These are phyloP conservation scores for Maudiozyma barnettii DNA, from an alignment of 805 yeast species.

Conservation along the genomic window DNA sequence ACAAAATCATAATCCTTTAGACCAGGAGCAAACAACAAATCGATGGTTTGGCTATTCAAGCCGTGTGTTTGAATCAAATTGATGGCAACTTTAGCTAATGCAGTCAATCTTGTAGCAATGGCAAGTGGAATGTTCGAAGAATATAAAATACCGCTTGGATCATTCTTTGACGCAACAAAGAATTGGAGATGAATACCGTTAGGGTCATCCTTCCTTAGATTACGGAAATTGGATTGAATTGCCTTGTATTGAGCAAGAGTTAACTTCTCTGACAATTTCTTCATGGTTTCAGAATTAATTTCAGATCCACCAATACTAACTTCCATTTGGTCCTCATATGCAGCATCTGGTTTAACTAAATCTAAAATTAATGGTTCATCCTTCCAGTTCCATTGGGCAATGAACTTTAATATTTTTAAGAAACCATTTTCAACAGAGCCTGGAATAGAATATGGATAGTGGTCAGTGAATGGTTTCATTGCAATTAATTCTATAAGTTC, in stretches of 20 bases:
- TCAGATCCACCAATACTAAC: slow-evolving; percentile 24
- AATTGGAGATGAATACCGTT: slow-evolving; percentile 68
- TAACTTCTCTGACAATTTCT: slow-evolving; percentile 50
- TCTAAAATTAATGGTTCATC: slow-evolving; percentile 79
- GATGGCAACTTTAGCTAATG: slow-evolving; percentile 69
- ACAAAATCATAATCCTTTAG: slow-evolving; percentile 77
- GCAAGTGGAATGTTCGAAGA: slow-evolving; percentile 57
- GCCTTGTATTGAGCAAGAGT: slow-evolving; percentile 52
- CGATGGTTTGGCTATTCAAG: slow-evolving; percentile 34
- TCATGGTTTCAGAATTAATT: slow-evolving; percentile 29
- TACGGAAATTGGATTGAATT: slow-evolving; percentile 55
- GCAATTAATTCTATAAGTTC: slow-evolving; percentile 78
- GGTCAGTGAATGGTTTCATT: slow-evolving; percentile 74
- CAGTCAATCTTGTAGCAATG: slow-evolving; percentile 80
- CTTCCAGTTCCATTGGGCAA: slow-evolving; percentile 90
- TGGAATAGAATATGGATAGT: slow-evolving; percentile 78
- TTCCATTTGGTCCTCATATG: slow-evolving; percentile 27
- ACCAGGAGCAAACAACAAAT: slow-evolving; percentile 68
- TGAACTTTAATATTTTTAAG: slow-evolving; percentile 56
- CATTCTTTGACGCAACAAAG: slow-evolving; percentile 75
- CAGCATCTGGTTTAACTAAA: slow-evolving; percentile 43
- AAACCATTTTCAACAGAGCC: slow-evolving; percentile 75
- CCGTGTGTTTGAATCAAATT: slow-evolving; percentile 43
- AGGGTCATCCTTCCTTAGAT: slow-evolving; percentile 70
- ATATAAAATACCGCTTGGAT: slow-evolving; percentile 83